Evolutionary conservation across 805 yeast genomes (phyloP).

Genomic region (Isabelozyma gotoi): DNA sequence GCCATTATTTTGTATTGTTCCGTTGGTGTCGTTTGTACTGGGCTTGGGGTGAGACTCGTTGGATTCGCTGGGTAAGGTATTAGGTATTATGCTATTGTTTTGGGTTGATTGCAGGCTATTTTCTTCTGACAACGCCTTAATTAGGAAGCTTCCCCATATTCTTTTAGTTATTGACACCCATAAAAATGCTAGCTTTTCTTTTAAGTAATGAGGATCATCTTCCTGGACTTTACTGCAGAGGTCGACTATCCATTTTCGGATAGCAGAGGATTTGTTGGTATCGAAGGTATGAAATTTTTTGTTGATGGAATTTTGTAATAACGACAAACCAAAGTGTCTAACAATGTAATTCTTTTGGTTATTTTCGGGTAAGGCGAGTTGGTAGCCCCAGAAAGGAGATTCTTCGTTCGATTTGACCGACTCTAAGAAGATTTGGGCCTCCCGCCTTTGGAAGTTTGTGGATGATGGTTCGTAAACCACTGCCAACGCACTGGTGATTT

Average conservation of each 20-base stretch:
- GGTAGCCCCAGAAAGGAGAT: slow-evolving; percentile 91
- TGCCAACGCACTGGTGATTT: slow-evolving; percentile 75
- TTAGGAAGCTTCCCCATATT: slow-evolving; percentile 81
- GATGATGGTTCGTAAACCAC: slow-evolving; percentile 69
- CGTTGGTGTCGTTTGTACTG: neutral
- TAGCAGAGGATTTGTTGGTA: slow-evolving; percentile 56
- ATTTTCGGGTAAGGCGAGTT: slow-evolving; percentile 66
- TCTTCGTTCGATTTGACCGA: slow-evolving; percentile 73
- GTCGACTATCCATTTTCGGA: slow-evolving; percentile 84
- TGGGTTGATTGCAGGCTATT: neutral
- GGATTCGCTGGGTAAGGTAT: slow-evolving; percentile 5
- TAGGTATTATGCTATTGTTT: slow-evolving; percentile 8
- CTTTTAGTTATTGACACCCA: slow-evolving; percentile 93
- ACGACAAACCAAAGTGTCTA: slow-evolving; percentile 85
- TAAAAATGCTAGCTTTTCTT: slow-evolving; percentile 82
- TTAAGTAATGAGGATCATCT: slow-evolving; percentile 85
- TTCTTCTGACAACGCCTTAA: slow-evolving; percentile 20
- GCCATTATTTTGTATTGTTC: slow-evolving; percentile 26
- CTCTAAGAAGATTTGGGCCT: slow-evolving; percentile 68
- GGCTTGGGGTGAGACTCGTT: slow-evolving; percentile 2
- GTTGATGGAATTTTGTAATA: slow-evolving; percentile 72
- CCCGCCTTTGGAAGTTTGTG: slow-evolving; percentile 52
- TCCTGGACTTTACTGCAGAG: slow-evolving; percentile 57
- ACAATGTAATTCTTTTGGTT: slow-evolving; percentile 63
- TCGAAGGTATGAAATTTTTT: slow-evolving; percentile 55